Evolutionary conservation across 345 rosid genomes (phyloP).

Genomic region (Syzygium grande): DNA sequence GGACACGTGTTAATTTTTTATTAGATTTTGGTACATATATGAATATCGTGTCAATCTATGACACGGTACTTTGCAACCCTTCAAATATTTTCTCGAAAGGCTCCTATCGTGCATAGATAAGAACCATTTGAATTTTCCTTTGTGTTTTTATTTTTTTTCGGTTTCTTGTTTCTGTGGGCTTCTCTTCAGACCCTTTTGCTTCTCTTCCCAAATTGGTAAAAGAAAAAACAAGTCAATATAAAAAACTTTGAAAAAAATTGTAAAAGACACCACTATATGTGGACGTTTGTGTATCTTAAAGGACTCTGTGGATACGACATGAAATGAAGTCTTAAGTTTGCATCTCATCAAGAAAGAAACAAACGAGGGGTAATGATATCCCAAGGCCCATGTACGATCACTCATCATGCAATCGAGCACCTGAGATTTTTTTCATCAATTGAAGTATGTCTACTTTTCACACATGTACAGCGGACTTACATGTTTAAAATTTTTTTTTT

Average conservation of each 20-base stretch:
- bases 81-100: background rate
- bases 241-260: background rate
- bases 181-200: background rate
- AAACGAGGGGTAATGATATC: background rate
- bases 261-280: background rate
- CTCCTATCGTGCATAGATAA: background rate
- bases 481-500: background rate
- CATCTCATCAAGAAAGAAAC: background rate
- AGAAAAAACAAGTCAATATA: background rate
- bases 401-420: background rate
- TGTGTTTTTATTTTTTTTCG: background rate
- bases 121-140: background rate
- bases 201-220: background rate
- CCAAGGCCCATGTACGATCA: background rate
- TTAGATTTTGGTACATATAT: background rate
- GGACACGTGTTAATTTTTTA: background rate
- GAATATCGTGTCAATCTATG: background rate
- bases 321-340: background rate
- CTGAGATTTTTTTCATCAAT: background rate
- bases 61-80: background rate
- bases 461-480: background rate
- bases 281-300: accelerated
- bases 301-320: background rate
- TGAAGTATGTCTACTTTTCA: too few species aligned
- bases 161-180: background rate